Conservation (phyloP, 108 stramenopile species). For the Nitzschia putrida region DNA sequence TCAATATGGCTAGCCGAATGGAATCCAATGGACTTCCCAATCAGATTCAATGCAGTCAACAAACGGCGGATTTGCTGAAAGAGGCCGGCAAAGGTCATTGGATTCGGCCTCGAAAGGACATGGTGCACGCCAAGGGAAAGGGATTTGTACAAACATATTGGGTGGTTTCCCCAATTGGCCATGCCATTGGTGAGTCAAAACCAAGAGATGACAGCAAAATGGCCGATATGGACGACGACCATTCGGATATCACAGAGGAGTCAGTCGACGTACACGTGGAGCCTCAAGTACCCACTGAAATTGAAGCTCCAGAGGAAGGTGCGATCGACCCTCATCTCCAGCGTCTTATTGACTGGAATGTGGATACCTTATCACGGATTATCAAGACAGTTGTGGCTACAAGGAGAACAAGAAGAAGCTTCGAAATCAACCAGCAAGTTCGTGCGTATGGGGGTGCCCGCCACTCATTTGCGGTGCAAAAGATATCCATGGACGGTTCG, state of each 20-base stretch:
- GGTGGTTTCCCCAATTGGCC: slow-evolving; percentile 8
- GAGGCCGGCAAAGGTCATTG: slow-evolving; percentile 15
- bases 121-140: slow-evolving; percentile 44
- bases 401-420: neutral
- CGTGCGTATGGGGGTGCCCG: neutral
- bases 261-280: neutral
- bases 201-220: neutral
- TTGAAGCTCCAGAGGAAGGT: neutral
- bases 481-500: neutral
- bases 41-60: slow-evolving; percentile 9
- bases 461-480: neutral
- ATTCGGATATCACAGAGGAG: slow-evolving; percentile 14
- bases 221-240: slow-evolving; percentile 5
- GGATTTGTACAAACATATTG: slow-evolving; percentile 50
- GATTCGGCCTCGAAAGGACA: slow-evolving; percentile 10
- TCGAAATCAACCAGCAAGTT: neutral
- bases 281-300: neutral
- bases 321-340: slow-evolving; percentile 13
- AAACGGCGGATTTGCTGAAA: slow-evolving; percentile 25
- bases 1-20: slow-evolving; percentile 20
- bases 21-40: slow-evolving; percentile 21
- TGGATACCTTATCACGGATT: slow-evolving; percentile 19
- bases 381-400: slow-evolving; percentile 24
- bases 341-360: slow-evolving; percentile 39
- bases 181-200: neutral